These are phyloP conservation scores for Chrysopogon serrulatus DNA, from an alignment of 176 grass and related monocot genomes.

Conservation along the genomic window DNA sequence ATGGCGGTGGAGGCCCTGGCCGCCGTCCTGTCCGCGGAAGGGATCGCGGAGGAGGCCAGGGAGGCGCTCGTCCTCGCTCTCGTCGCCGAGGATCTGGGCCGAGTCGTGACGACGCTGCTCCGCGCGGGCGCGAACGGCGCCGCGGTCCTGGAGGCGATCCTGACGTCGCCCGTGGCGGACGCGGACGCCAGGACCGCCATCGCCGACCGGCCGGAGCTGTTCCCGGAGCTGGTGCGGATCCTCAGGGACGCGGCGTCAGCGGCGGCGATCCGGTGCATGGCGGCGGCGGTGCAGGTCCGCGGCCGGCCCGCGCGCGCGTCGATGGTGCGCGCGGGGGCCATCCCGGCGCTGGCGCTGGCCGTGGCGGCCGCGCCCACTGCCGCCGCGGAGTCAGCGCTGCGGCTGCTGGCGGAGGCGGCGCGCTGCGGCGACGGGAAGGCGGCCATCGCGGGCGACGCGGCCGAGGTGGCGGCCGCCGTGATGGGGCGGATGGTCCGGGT, in stretches of 20 bases:
- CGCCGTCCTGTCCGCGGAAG: conserved; percentile 30
- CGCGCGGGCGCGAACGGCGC: conserved; percentile 20
- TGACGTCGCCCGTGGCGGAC: conserved; percentile 51
- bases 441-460: conserved; percentile 50
- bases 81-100: conserved; percentile 32
- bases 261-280: conserved; percentile 62
- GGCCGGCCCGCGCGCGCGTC: conserved; percentile 36
- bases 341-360: conserved; percentile 42
- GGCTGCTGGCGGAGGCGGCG: conserved; percentile 49
- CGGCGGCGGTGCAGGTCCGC: conserved; percentile 39
- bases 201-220: conserved; percentile 52
- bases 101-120: conserved; percentile 44
- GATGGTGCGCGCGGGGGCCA: conserved; percentile 62
- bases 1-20: conserved; percentile 50
- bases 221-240: conserved; percentile 62
- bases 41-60: conserved; percentile 35
- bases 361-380: conserved; percentile 54
- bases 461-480: conserved; percentile 48
- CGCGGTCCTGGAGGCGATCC: conserved; percentile 53
- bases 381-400: conserved; percentile 53
- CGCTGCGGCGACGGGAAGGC: conserved; percentile 64
- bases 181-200: conserved; percentile 46
- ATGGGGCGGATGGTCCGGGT: conserved; percentile 73
- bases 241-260: conserved; percentile 43
- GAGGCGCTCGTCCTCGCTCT: conserved; percentile 37